Evolutionary conservation across 2,329 filamentous ascomycete genomes (phyloP).

Genomic region (Penicillium sp.): DNA sequence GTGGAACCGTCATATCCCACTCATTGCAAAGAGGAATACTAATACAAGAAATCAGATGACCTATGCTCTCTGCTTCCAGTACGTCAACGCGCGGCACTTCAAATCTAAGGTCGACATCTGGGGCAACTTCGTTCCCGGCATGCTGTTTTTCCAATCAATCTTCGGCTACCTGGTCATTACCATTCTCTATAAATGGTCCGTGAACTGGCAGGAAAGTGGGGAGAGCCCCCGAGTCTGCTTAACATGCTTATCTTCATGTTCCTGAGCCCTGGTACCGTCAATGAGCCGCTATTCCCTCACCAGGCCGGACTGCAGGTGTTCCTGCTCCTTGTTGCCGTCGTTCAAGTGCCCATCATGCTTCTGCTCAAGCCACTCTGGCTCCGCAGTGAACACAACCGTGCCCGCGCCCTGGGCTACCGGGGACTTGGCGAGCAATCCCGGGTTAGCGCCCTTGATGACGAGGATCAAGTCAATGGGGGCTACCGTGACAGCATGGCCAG

Average conservation of each 20-base stretch:
- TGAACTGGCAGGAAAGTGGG: slow-evolving; percentile 71
- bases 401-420: slow-evolving; percentile 82
- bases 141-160: slow-evolving; percentile 99
- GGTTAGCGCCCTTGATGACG: slow-evolving; percentile 84
- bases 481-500: slow-evolving; percentile 63
- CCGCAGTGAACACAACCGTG: slow-evolving; percentile 85
- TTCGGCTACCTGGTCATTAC: slow-evolving; percentile 93
- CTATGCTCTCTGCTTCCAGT: slow-evolving; percentile 88
- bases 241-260: slow-evolving; percentile 99
- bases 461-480: slow-evolving; percentile 65
- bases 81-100: slow-evolving; percentile 91
- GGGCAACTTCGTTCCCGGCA: slow-evolving; percentile 94
- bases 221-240: slow-evolving; percentile 75
- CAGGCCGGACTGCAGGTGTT: slow-evolving; percentile 71
- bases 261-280: slow-evolving; percentile 69
- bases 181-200: slow-evolving; percentile 94
- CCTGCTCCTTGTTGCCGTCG: slow-evolving; percentile 73
- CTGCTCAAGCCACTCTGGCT: slow-evolving; percentile 96
- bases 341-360: slow-evolving; percentile 83
- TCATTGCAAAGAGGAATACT: not conserved
- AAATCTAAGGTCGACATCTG: slow-evolving; percentile 92
- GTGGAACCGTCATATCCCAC: not conserved
- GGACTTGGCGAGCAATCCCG: slow-evolving; percentile 84
- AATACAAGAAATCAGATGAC: slow-evolving; percentile 61
- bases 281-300: slow-evolving; percentile 67